A percentile compares a stretch with the other conserved stretches of the same genome.
These are phyloP conservation scores for Corymbia citriodora DNA, from an alignment of 441 rosid species.

Conservation along the genomic window DNA sequence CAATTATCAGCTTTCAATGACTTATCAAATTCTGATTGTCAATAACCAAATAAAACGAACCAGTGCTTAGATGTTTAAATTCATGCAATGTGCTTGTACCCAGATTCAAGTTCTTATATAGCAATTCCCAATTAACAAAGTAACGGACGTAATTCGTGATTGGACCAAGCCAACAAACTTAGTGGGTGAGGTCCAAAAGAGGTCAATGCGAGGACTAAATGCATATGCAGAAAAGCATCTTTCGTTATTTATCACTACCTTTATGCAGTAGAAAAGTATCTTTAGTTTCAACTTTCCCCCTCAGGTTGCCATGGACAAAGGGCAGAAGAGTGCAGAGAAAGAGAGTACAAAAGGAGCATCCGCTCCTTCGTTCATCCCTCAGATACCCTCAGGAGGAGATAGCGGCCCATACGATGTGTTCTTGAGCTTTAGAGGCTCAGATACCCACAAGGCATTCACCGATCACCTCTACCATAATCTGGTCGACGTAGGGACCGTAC, in stretches of 20 bases:
- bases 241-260: no score
- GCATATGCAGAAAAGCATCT: no score
- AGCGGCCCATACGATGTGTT: background rate
- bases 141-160: background rate
- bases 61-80: background rate
- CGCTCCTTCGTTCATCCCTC: background rate
- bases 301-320: no score
- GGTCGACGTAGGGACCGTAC: background rate
- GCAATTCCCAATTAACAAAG: no score
- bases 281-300: no score
- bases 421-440: background rate
- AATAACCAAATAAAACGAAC: background rate
- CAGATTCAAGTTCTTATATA: no score
- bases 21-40: background rate
- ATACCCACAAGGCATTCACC: background rate
- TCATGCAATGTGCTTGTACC: no score
- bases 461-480: background rate
- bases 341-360: background rate
- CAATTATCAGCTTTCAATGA: background rate
- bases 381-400: background rate
- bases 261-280: no score
- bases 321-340: no score
- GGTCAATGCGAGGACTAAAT: background rate
- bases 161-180: background rate
- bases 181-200: background rate